These are phyloP conservation scores for Cyclotella sp. DNA, from an alignment of 108 stramenopile species.

Conservation along the genomic window DNA sequence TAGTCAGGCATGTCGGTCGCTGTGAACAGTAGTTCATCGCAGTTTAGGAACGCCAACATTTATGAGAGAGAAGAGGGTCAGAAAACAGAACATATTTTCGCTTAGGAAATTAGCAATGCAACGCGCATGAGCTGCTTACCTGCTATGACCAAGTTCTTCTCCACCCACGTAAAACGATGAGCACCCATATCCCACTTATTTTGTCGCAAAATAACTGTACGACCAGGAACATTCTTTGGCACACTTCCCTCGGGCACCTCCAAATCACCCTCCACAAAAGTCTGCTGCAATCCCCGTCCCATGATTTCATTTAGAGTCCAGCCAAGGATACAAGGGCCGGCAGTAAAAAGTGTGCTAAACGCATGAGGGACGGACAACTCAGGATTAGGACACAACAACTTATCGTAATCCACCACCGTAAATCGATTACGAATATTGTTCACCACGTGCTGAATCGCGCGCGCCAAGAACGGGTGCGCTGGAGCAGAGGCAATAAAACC, in stretches of 20 bases:
- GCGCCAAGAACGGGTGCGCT: slow-evolving; percentile 63
- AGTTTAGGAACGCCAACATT: neutral
- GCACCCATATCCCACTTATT: slow-evolving; percentile 72
- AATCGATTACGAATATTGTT: slow-evolving; percentile 77
- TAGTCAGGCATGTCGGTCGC: slow-evolving; percentile 78
- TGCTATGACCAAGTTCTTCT: slow-evolving; percentile 62
- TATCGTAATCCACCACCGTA: slow-evolving; percentile 71
- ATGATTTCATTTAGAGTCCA: slow-evolving; percentile 57
- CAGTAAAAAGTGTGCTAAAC: slow-evolving; percentile 64
- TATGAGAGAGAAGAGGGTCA: neutral
- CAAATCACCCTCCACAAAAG: slow-evolving; percentile 60
- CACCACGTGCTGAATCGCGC: slow-evolving; percentile 62
- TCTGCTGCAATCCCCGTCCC: slow-evolving; percentile 53
- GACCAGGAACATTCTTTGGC: slow-evolving; percentile 50
- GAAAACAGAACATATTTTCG: no score
- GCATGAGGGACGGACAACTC: slow-evolving; percentile 53
- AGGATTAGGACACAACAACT: slow-evolving; percentile 63
- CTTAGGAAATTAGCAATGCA: neutral
- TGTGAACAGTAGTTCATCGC: neutral
- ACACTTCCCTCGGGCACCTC: slow-evolving; percentile 7
- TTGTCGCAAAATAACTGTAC: slow-evolving; percentile 65
- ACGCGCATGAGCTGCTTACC: slow-evolving; percentile 8
- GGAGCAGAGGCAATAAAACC: slow-evolving; percentile 70
- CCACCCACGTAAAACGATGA: slow-evolving; percentile 66
- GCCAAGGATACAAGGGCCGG: slow-evolving; percentile 71